Evolutionary conservation across 176 grass and related monocot genomes (phyloP).

Genomic region (Triticum dicoccoides): DNA sequence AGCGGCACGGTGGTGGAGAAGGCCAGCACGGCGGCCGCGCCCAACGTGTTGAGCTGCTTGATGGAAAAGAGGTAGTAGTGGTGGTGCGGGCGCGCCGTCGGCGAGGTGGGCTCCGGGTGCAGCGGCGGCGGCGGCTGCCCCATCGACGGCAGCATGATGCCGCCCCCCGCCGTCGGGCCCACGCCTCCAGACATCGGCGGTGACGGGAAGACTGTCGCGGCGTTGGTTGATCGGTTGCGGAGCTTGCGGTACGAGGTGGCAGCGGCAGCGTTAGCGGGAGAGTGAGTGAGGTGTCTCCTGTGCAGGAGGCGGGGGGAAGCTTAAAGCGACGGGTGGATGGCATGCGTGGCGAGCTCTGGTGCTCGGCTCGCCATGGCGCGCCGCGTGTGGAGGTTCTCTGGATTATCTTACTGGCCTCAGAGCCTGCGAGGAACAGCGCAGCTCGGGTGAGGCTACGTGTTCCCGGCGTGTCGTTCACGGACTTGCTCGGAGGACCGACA

Average conservation of each 20-base stretch:
- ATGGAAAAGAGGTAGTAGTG: conserved; percentile 65
- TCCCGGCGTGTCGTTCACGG: conserved; percentile 17
- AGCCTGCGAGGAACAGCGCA: background rate
- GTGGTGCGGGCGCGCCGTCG: conserved; percentile 37
- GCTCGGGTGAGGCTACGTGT: conserved; percentile 34
- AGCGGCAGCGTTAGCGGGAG: background rate
- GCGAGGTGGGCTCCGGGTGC: conserved; percentile 39
- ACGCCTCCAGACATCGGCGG: conserved; percentile 47
- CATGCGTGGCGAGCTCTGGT: conserved; percentile 26
- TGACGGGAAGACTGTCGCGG: background rate
- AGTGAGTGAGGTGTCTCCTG: background rate
- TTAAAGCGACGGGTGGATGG: background rate
- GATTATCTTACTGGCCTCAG: conserved; percentile 17
- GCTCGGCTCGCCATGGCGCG: background rate
- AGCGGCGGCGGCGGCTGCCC: conserved; percentile 33
- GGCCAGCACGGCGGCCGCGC: conserved; percentile 48
- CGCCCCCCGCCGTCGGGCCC: conserved; percentile 41
- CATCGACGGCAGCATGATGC: conserved; percentile 41
- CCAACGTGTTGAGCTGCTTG: conserved; percentile 65
- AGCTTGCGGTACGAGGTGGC: background rate
- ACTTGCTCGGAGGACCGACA: background rate
- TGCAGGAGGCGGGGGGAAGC: background rate
- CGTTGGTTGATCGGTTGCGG: background rate
- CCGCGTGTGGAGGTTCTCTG: conserved; percentile 18
- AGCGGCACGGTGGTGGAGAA: conserved; percentile 44